A percentile compares a stretch with the other conserved stretches of the same genome.
These are phyloP conservation scores for Penicillium brevicompactum DNA, from an alignment of 2,329 filamentous ascomycete species.

Conservation along the genomic window DNA sequence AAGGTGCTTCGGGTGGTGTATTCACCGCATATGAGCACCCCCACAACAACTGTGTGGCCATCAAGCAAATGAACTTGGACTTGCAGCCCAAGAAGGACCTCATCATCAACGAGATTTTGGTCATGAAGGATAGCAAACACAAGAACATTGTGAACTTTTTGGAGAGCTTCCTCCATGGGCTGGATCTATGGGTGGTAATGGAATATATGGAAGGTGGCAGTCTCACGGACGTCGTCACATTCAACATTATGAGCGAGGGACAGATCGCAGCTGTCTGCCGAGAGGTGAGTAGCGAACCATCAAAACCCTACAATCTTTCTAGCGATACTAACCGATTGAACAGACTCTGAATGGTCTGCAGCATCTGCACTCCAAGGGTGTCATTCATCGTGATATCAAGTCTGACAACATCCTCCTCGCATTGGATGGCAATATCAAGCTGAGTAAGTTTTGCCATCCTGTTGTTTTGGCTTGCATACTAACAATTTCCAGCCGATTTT, in stretches of 20 bases:
- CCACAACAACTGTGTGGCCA: constrained; percentile 86
- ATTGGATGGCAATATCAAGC: constrained; percentile 92
- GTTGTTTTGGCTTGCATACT: constrained; percentile 12
- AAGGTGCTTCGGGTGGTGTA: constrained; percentile 94
- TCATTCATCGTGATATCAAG: constrained; percentile 98
- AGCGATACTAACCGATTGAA: constrained; percentile 18
- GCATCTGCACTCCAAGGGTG: constrained; percentile 94
- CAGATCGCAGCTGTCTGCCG: constrained; percentile 95
- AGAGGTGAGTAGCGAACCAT: constrained; percentile 58
- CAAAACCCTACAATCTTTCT: neutral
- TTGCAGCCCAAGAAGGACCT: constrained; percentile 98
- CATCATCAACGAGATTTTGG: constrained; percentile 98
- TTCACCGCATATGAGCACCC: constrained; percentile 86
- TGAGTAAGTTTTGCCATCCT: constrained; percentile 65
- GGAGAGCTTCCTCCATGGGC: constrained; percentile 87
- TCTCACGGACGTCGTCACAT: constrained; percentile 96
- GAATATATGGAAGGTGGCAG: constrained; percentile 99
- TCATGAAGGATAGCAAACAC: constrained; percentile 99
- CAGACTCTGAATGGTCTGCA: constrained; percentile 85
- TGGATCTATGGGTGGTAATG: constrained; percentile 98
- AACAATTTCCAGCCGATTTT: constrained; percentile 73
- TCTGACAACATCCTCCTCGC: constrained; percentile 97
- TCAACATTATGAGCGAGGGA: constrained; percentile 98
- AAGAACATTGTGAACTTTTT: constrained; percentile 99
- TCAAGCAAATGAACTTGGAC: constrained; percentile 99